phyloP scores from a whole-genome alignment of 371 early-diverging fungal species.

The Mucor lusitanicus region DNA sequence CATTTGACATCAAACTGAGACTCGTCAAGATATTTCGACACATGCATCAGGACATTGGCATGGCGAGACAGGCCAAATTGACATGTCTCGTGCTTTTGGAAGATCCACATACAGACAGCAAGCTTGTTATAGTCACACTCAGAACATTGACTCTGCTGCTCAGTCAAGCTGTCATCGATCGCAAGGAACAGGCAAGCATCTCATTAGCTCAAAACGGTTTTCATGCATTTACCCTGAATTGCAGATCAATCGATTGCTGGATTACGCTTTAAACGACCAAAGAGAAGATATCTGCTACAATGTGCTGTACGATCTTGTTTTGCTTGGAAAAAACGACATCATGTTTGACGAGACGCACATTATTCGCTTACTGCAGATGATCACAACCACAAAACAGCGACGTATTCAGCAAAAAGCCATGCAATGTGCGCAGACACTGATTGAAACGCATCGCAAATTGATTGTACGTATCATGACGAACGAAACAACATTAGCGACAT shows the following conservation, averaged over 20 bases:
- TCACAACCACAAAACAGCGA: background rate
- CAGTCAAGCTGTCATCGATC: slow-evolving; percentile 52
- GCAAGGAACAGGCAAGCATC: slow-evolving; percentile 45
- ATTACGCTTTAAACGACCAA: slow-evolving; percentile 35
- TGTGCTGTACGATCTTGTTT: slow-evolving; percentile 33
- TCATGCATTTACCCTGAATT: too few species aligned
- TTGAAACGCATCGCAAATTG: slow-evolving; percentile 23
- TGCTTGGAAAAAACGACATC: slow-evolving; percentile 33
- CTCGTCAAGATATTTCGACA: slow-evolving; percentile 59
- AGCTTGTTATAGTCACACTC: slow-evolving; percentile 43
- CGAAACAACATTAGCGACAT: background rate
- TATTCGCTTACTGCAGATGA: slow-evolving; percentile 12
- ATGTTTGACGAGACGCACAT: slow-evolving; percentile 35
- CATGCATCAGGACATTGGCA: slow-evolving; percentile 60
- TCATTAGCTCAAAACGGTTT: background rate
- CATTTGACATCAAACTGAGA: slow-evolving; percentile 43
- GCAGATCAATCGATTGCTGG: slow-evolving; percentile 38
- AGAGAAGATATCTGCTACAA: slow-evolving; percentile 30
- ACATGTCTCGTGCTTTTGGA: slow-evolving; percentile 48
- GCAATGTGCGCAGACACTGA: slow-evolving; percentile 21
- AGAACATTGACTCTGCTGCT: slow-evolving; percentile 51
- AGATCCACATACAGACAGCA: slow-evolving; percentile 38
- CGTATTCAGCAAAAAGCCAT: slow-evolving; percentile 21
- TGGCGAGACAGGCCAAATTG: slow-evolving; percentile 53
- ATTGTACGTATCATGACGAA: slow-evolving; percentile 10